phyloP scores from a whole-genome alignment of 345 rosid species.

The Conringia planisiliqua region DNA sequence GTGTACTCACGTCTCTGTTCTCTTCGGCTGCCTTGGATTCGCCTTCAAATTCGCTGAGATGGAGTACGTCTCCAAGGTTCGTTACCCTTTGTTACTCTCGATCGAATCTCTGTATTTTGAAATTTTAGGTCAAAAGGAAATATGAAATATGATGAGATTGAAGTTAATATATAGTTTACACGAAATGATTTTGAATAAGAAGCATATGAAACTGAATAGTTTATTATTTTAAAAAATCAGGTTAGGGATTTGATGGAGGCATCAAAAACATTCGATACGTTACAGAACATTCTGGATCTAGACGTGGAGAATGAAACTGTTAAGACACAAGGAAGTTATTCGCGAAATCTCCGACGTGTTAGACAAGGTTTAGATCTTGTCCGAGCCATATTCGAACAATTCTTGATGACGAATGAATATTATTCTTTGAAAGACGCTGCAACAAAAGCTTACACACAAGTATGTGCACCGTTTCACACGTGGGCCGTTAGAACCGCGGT shows the following conservation, averaged over 20 bases:
- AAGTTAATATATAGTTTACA: too few relatives aligned
- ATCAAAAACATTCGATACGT: slow-evolving; percentile 44
- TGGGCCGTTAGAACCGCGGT: slow-evolving; percentile 87
- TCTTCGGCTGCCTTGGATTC: slow-evolving; percentile 64
- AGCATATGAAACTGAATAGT: not conserved
- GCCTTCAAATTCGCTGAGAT: slow-evolving; percentile 82
- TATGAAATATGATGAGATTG: too few relatives aligned
- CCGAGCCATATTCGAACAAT: slow-evolving; percentile 69
- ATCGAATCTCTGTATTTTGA: too few relatives aligned
- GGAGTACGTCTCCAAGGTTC: slow-evolving; percentile 73
- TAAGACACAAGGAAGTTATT: slow-evolving; percentile 61
- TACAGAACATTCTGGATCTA: slow-evolving; percentile 48
- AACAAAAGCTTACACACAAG: slow-evolving; percentile 70
- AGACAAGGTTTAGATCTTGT: slow-evolving; percentile 83
- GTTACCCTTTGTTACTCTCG: too few relatives aligned
- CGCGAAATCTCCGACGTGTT: slow-evolving; percentile 69
- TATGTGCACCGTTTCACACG: slow-evolving; percentile 75
- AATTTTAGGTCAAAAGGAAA: too few relatives aligned
- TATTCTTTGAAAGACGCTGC: slow-evolving; percentile 69
- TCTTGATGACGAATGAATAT: slow-evolving; percentile 45
- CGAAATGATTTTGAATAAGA: not conserved
- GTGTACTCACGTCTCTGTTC: slow-evolving; percentile 60
- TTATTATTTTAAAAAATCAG: slow-evolving; percentile 23
- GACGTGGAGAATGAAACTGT: slow-evolving; percentile 57
- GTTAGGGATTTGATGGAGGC: slow-evolving; percentile 60